Percentiles rank a stretch among this genome's conserved stretches.
Evolutionary conservation across 169 alveolate species (phyloP).

Genomic region (Plasmodium gonderi): DNA sequence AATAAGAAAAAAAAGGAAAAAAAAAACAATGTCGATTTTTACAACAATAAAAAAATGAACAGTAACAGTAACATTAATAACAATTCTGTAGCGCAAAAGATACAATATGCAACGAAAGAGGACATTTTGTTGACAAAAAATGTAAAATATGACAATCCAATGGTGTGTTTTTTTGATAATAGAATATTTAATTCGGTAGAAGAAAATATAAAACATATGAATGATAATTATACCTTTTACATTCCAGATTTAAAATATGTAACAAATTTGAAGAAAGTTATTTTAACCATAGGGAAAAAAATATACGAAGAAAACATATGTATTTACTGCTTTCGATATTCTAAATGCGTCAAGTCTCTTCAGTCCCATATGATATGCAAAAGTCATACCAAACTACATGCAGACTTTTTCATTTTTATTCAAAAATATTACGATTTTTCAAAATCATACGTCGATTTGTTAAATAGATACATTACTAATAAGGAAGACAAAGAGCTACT

Average conservation of each 20-base stretch:
- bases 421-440: slow-evolving; percentile 75
- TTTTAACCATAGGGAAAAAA: slow-evolving; percentile 77
- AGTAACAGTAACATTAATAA: neutral
- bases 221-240: slow-evolving; percentile 74
- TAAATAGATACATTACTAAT: slow-evolving; percentile 58
- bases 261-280: slow-evolving; percentile 41
- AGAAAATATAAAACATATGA: slow-evolving; percentile 79
- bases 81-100: neutral
- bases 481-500: slow-evolving; percentile 66
- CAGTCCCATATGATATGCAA: slow-evolving; percentile 74
- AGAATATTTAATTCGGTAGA: slow-evolving; percentile 74
- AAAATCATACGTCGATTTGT: slow-evolving; percentile 64
- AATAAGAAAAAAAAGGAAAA: slow-evolving; percentile 55
- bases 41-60: neutral
- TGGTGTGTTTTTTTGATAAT: slow-evolving; percentile 78
- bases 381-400: slow-evolving; percentile 70
- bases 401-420: slow-evolving; percentile 44
- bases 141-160: slow-evolving; percentile 66
- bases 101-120: slow-evolving; percentile 59
- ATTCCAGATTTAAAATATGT: slow-evolving; percentile 72
- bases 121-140: slow-evolving; percentile 25
- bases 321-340: slow-evolving; percentile 71
- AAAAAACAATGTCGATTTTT: neutral
- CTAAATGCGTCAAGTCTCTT: slow-evolving; percentile 52
- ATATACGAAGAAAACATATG: slow-evolving; percentile 82